These are phyloP conservation scores for Suhomyces guaymorum DNA, from an alignment of 1,139 yeast genomes.

Conservation along the genomic window DNA sequence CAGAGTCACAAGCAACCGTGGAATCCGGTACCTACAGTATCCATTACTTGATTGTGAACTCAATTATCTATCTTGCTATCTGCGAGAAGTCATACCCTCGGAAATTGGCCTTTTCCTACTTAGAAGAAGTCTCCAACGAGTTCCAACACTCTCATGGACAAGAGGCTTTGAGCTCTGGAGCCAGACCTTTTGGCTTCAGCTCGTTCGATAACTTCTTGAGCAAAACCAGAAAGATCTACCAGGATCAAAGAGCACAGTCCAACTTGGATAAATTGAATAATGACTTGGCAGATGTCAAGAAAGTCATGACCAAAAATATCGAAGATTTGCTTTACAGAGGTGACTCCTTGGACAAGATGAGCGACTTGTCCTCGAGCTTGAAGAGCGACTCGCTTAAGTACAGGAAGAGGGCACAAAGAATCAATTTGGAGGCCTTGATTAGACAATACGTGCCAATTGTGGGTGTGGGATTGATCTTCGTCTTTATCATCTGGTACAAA, in stretches of 20 bases:
- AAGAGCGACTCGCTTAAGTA: slow-evolving; percentile 85
- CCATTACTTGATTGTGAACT: slow-evolving; percentile 67
- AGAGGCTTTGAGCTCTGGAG: slow-evolving; percentile 60
- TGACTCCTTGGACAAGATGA: slow-evolving; percentile 88
- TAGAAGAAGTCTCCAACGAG: slow-evolving; percentile 79
- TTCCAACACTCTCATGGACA: slow-evolving; percentile 77
- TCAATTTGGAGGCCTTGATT: slow-evolving; percentile 84
- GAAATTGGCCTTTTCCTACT: slow-evolving; percentile 83
- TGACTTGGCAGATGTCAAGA: slow-evolving; percentile 90
- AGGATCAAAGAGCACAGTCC: slow-evolving; percentile 87
- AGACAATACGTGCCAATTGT: slow-evolving; percentile 88
- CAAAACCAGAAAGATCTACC: slow-evolving; percentile 85
- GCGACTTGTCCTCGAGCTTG: slow-evolving; percentile 79
- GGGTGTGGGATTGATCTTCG: slow-evolving; percentile 67
- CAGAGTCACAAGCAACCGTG: slow-evolving; percentile 84
- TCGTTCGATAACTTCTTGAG: slow-evolving; percentile 81
- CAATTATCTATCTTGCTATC: slow-evolving; percentile 74
- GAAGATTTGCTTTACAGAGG: slow-evolving; percentile 95
- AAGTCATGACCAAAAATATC: slow-evolving; percentile 93
- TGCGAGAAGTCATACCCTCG: slow-evolving; percentile 81
- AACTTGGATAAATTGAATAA: slow-evolving; percentile 83
- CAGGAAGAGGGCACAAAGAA: slow-evolving; percentile 84
- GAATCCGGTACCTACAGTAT: slow-evolving; percentile 76
- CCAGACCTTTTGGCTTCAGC: slow-evolving; percentile 88
- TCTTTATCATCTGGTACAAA: slow-evolving; percentile 83